These are phyloP conservation scores for Heterobasidion parviporum DNA, from an alignment of 1,284 basidiomycete species.

Conservation along the genomic window DNA sequence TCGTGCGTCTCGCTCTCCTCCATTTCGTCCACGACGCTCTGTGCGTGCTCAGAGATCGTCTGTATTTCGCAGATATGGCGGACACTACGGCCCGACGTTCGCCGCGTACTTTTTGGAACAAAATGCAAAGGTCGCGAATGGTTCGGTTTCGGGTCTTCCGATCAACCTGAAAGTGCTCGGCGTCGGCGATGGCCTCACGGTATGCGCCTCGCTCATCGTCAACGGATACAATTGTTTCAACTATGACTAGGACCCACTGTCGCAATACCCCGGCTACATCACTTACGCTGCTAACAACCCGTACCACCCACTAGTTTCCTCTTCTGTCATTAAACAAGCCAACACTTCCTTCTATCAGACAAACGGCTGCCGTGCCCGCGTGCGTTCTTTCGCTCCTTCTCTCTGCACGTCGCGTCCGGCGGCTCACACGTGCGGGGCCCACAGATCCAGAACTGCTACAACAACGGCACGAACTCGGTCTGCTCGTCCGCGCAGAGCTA, in stretches of 20 bases:
- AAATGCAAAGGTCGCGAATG: constrained; percentile 48
- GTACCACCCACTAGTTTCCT: constrained; percentile 39
- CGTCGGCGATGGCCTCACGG: constrained; percentile 58
- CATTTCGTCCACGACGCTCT: background rate
- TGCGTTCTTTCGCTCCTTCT: background rate
- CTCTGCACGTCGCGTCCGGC: background rate
- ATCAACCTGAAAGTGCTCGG: constrained; percentile 57
- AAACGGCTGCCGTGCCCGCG: constrained; percentile 34
- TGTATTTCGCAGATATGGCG: constrained; percentile 36
- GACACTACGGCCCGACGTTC: constrained; percentile 58
- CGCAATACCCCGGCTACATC: constrained; percentile 50
- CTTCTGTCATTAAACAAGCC: constrained; percentile 28
- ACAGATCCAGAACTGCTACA: constrained; percentile 46
- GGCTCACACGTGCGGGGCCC: constrained; percentile 3
- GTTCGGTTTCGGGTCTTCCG: constrained; percentile 34
- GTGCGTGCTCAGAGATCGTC: background rate
- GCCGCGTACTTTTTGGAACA: constrained; percentile 56
- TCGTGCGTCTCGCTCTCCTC: constrained; percentile 27
- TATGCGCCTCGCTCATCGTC: constrained; percentile 17
- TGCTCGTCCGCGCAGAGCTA: constrained; percentile 47
- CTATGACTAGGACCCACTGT: constrained; percentile 38
- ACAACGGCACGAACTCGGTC: constrained; percentile 32
- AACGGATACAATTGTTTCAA: constrained; percentile 1
- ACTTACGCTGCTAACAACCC: constrained; percentile 45
- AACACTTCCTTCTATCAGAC: constrained; percentile 35